These are phyloP conservation scores for Trypanosoma vivax DNA, from an alignment of 208 protist genomes.

Conservation along the genomic window DNA sequence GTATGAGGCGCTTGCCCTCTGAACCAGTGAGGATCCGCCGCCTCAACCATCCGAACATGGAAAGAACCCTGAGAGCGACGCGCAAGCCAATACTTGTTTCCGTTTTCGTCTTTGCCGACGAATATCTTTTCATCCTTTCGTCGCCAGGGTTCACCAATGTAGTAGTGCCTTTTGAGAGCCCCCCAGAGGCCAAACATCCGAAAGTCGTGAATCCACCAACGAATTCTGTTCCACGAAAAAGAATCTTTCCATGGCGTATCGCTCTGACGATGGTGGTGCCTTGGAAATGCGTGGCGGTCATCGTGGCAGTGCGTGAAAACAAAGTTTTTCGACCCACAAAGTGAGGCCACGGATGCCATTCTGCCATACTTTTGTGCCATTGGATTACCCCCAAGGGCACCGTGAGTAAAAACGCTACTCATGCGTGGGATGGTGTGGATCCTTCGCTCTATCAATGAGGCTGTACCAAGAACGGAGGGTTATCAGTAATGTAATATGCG, in stretches of 20 bases:
- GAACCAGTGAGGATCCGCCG: constrained; percentile 84
- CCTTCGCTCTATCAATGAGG: constrained; percentile 3
- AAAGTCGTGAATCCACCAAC: constrained; percentile 87
- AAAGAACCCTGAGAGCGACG: constrained; percentile 48
- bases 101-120: constrained; percentile 87
- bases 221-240: constrained; percentile 61
- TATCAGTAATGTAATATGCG: too few relatives aligned
- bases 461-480: too few relatives aligned
- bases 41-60: constrained; percentile 62
- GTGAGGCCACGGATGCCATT: constrained; percentile 54
- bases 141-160: constrained; percentile 83
- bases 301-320: constrained; percentile 74
- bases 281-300: constrained; percentile 52
- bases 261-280: constrained; percentile 75
- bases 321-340: constrained; percentile 83
- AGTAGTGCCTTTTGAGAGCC: constrained; percentile 65
- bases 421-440: constrained; percentile 26
- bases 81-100: constrained; percentile 85
- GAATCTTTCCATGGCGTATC: constrained; percentile 68
- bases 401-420: constrained; percentile 76
- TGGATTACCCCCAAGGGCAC: constrained; percentile 58
- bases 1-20: constrained; percentile 63
- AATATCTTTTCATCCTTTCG: constrained; percentile 90
- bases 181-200: constrained; percentile 87
- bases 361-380: constrained; percentile 60